Base-by-base conservation (phyloP, 1,139 yeast genomes). In the Pneumocystis sp. region DNA sequence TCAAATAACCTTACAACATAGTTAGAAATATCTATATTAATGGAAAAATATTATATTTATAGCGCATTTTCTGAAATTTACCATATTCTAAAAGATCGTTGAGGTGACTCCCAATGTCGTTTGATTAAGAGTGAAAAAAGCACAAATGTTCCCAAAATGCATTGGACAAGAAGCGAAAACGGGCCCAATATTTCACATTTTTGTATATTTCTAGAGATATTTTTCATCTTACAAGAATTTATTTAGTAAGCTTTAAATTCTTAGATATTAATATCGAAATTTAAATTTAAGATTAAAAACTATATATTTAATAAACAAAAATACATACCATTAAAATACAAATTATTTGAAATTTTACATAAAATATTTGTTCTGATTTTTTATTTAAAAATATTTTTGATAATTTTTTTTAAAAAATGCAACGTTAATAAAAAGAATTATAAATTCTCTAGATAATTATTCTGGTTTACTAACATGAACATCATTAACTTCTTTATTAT, bases 111-210 rank as follows among this genome's bases (percentile, higher is more conserved):
- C 29, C 64, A 63, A 19, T 79, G 82, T 66, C 98, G 79, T 72
- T 93, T 93, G 69, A 85, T 76, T 2, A 90, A 83, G 64, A 93
- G 79, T 1, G 95, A 83, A 25, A 86, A 80, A 15, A 93, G 75
- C 37, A 96, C 91, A 45, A 89, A 77, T 6, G 85, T 74, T 0
- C 97, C 98, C 76, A 93, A 72, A 12, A 74, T 70, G 10, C 72
- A 71, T 68, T 78, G 81, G 59, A 78, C 74, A 12, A 75, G 66
- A 45, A 78, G 73, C 1, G 81, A 78, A 65, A 78, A 76, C 8
- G 80, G 79, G 29, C 81, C 81, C 35, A 78, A 70, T 62, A 78
- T 74, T 70, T 78, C 76, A 70, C 81, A 78, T 57, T 71, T 70
- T 68, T 72, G 42, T n/a, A 25, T 29, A 25, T 61, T 44, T 45